Evolutionary conservation across 78 protist species (phyloP).

Genomic region (Tieghemostelium lacteum): DNA sequence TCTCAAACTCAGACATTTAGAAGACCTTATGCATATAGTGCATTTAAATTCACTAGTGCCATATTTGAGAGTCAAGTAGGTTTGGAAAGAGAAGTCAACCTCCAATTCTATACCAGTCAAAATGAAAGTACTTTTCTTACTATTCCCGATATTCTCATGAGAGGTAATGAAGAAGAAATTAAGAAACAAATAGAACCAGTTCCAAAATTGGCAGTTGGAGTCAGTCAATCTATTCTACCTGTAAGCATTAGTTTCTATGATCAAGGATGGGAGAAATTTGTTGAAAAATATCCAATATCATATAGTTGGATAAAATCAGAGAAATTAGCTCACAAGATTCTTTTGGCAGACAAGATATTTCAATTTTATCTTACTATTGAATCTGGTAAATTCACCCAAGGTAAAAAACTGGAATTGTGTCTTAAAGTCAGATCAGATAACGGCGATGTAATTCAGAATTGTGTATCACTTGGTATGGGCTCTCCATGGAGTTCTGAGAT

Average conservation of each 20-base stretch:
- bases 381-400: constrained; percentile 50
- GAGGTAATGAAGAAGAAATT: constrained; percentile 46
- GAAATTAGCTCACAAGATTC: constrained; percentile 49
- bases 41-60: neutral
- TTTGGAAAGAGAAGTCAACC: neutral
- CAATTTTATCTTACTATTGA: constrained; percentile 41
- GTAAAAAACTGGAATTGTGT: constrained; percentile 39
- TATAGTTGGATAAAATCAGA: neutral
- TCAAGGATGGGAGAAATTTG: constrained; percentile 2
- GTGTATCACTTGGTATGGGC: constrained; percentile 30
- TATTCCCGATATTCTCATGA: constrained; percentile 44
- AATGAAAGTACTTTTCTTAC: constrained; percentile 1
- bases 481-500: constrained; percentile 14
- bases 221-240: constrained; percentile 21
- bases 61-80: constrained; percentile 12
- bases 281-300: constrained; percentile 9
- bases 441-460: constrained; percentile 40
- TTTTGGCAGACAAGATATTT: constrained; percentile 19
- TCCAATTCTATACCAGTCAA: constrained; percentile 12
- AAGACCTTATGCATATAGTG: constrained; percentile 44
- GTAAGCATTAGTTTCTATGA: constrained; percentile 34
- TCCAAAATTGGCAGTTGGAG: constrained; percentile 9
- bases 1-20: constrained; percentile 9
- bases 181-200: constrained; percentile 45
- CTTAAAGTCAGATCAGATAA: constrained; percentile 32